Evolutionary conservation across 2,329 filamentous ascomycete genomes (phyloP).

Genomic region (Sporothrix curviconia): DNA sequence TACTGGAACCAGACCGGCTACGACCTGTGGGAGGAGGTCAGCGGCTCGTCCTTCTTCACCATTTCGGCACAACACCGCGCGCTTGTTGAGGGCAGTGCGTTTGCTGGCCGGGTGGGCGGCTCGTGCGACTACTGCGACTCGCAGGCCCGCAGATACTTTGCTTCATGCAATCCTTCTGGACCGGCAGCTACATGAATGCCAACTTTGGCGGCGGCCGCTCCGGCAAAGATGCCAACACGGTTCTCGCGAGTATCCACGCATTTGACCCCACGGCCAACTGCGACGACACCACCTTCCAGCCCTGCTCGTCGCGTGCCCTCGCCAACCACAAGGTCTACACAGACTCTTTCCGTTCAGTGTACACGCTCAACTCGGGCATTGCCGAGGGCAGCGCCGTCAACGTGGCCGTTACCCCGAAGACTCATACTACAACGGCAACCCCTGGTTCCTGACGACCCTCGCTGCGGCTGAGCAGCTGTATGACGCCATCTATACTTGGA

Average conservation of each 20-base stretch:
- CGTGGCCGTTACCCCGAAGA: constrained; percentile 68
- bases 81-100: constrained; percentile 58
- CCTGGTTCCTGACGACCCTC: constrained; percentile 66
- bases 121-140: constrained; percentile 52
- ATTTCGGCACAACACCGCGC: constrained; percentile 61
- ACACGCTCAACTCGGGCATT: constrained; percentile 62
- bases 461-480: constrained; percentile 77
- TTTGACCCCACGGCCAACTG: constrained; percentile 64
- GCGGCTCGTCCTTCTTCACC: constrained; percentile 74
- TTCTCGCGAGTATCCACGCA: constrained; percentile 59
- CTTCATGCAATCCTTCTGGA: constrained; percentile 70
- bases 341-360: constrained; percentile 66
- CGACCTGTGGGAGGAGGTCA: constrained; percentile 80
- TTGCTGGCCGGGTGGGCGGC: constrained; percentile 58
- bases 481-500: constrained; percentile 67
- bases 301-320: constrained; percentile 62
- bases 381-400: constrained; percentile 52
- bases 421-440: constrained; percentile 69
- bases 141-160: constrained; percentile 67
- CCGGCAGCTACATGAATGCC: constrained; percentile 55
- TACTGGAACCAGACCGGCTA: constrained; percentile 64
- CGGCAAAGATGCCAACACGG: constrained; percentile 65
- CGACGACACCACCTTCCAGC: constrained; percentile 68
- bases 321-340: constrained; percentile 70
- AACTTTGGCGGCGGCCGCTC: constrained; percentile 52